Percentiles rank a stretch among this genome's conserved stretches.
Evolutionary conservation across 2,329 filamentous ascomycete species (phyloP).

Genomic region (Paecilomyces sp.): DNA sequence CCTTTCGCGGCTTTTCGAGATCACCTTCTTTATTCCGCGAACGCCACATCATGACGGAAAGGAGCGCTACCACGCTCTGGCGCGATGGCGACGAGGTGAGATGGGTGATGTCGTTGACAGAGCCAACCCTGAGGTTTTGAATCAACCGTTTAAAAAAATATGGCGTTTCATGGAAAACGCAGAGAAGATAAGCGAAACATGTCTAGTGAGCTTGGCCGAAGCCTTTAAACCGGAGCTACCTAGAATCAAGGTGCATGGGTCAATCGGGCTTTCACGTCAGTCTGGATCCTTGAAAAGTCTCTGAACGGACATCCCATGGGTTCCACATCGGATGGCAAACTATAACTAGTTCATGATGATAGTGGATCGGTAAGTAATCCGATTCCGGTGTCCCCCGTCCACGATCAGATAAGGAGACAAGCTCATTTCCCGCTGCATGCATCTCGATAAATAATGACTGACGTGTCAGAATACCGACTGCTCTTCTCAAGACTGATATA

Average conservation of each 20-base stretch:
- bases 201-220: background rate
- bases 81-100: background rate
- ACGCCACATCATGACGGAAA: background rate
- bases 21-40: background rate
- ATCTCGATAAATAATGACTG: background rate
- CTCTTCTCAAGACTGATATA: background rate
- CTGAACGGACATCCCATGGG: background rate
- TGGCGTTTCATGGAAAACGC: background rate
- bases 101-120: background rate
- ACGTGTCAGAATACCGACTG: background rate
- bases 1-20: background rate
- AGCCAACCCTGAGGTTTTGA: background rate
- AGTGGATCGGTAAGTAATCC: background rate
- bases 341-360: background rate
- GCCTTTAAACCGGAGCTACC: background rate
- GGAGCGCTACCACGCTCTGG: background rate
- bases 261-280: background rate
- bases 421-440: background rate
- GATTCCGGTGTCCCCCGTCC: background rate
- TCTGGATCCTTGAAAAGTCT: background rate
- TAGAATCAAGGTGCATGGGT: background rate
- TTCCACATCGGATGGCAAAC: background rate
- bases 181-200: background rate
- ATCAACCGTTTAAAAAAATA: background rate
- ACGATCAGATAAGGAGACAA: background rate